Percentiles rank a stretch among this genome's conserved stretches.
Conservation (phyloP, 2,329 filamentous ascomycete genomes). For the Diaporthe helianthi region DNA sequence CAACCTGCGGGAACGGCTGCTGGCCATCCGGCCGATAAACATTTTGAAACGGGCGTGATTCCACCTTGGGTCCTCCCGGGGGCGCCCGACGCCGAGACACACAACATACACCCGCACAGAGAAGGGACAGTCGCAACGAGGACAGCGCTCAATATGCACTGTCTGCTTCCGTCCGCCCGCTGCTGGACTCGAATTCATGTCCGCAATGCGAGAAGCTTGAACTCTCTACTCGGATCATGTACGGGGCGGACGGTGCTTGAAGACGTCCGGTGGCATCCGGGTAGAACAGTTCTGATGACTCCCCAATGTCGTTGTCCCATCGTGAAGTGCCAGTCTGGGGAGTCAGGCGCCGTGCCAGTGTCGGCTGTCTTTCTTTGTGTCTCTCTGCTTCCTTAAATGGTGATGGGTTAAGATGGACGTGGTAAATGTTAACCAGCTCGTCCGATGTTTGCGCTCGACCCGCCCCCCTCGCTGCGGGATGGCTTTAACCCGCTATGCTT, state of each 20-base stretch:
- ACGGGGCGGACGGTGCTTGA: background rate
- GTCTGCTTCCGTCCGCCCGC: background rate
- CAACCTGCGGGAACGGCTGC: slow-evolving; percentile 13
- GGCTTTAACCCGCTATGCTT: background rate
- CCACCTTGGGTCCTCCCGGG: background rate
- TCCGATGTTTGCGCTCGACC: background rate
- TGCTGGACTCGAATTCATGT: background rate
- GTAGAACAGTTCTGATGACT: slow-evolving; percentile 1
- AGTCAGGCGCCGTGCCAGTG: background rate
- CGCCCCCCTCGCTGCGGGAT: background rate
- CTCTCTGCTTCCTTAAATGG: background rate
- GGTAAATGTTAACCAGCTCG: too few species aligned
- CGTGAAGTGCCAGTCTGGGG: background rate
- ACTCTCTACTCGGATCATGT: background rate
- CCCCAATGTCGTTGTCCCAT: background rate
- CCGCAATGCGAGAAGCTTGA: background rate
- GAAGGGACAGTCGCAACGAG: background rate
- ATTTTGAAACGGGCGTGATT: slow-evolving; percentile 12
- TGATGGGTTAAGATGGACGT: background rate
- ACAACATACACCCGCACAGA: background rate
- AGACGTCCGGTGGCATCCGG: background rate
- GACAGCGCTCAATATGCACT: too few species aligned
- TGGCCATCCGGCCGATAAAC: slow-evolving; percentile 13
- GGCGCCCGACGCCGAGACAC: slow-evolving; percentile 14
- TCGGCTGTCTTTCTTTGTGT: background rate